Base-by-base conservation (phyloP, 2,329 filamentous ascomycete species). In the Neopestalotiopsis clavispora region DNA sequence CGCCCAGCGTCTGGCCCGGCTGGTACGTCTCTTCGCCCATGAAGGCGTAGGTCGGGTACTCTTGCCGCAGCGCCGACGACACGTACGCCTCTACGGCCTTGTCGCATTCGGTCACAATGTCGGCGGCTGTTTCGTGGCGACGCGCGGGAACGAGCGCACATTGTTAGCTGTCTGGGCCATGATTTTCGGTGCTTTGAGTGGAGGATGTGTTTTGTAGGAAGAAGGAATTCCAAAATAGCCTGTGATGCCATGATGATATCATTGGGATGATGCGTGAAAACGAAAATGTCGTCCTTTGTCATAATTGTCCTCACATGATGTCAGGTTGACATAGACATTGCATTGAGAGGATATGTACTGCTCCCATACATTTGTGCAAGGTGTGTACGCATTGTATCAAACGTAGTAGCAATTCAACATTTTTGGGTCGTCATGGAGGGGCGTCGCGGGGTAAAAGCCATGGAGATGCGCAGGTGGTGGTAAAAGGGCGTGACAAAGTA, bases 21-120 rank as follows among this genome's bases (percentile, higher is more conserved):
- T 89, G 84, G 82, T 94, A 92, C 34, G 92, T 94, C 81, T 95
- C 92, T 77, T 94, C 92, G 77, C 92, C 92, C 78, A 94, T 89
- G 79, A 94, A 93, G 72, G 84, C 79, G 75, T 87, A 87, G 70
- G 77, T 72, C 1, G 90, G 90, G 77, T 89, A 91, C 20, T 82
- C 78, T 17, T 80, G 71, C 3, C 80, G 80, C 14, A 92, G 84
- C 56, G 83, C 83, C 17, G 80, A 77, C 7, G 85, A 86, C 67
- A 92, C 87, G 82, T 90, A 88, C 66, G 84, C 82, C 78, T 92
- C 90, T 66, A 92, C 89, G 13, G 87, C 89, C 76, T 89, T 85
- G 80, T 92, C 90, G 23, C 88, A 87, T 76, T 92, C 90, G 30
- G 90, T 92, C 57, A 92, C 90, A 65, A 92, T 87, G 76, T 92